These are phyloP conservation scores for Mucor piriformis DNA, from an alignment of 371 early-diverging fungal genomes.

Conservation along the genomic window DNA sequence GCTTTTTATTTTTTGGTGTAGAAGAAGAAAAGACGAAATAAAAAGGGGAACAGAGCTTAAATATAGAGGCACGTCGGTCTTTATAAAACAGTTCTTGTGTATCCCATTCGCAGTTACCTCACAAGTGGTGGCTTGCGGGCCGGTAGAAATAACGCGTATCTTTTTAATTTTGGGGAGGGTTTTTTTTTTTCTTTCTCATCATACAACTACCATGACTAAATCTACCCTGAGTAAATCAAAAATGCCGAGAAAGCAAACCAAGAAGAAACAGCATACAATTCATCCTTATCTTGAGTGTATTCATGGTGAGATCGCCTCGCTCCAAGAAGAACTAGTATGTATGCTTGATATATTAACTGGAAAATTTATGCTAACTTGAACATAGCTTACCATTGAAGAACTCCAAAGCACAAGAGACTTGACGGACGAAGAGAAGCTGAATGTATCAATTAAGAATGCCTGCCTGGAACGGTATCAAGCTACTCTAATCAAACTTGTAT, in stretches of 20 bases:
- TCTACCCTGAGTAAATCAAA: background rate
- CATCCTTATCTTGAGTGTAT: slow-evolving; percentile 30
- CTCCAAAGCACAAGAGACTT: slow-evolving; percentile 14
- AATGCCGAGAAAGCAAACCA: background rate
- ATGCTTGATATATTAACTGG: background rate
- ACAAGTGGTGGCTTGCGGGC: background rate
- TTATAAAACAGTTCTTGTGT: background rate
- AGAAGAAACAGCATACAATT: background rate
- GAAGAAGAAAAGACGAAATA: background rate
- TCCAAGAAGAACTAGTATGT: slow-evolving; percentile 34
- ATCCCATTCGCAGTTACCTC: background rate
- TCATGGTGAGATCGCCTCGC: slow-evolving; percentile 24
- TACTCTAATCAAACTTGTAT: slow-evolving; percentile 8
- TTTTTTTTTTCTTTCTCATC: background rate
- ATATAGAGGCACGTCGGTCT: too few relatives aligned
- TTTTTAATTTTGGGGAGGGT: slow-evolving; percentile 2
- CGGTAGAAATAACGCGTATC: background rate
- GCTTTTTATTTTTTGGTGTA: background rate
- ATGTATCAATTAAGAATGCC: slow-evolving; percentile 4
- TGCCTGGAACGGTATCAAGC: slow-evolving; percentile 11
- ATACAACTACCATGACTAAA: too few relatives aligned
- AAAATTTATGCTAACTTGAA: background rate
- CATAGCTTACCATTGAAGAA: slow-evolving; percentile 4
- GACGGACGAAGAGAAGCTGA: background rate
- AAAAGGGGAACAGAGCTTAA: background rate